Percentiles rank a stretch among this genome's conserved stretches.
phyloP scores from a whole-genome alignment of 371 early-diverging fungal genomes.

The Polyrhizophydium stewartii region DNA sequence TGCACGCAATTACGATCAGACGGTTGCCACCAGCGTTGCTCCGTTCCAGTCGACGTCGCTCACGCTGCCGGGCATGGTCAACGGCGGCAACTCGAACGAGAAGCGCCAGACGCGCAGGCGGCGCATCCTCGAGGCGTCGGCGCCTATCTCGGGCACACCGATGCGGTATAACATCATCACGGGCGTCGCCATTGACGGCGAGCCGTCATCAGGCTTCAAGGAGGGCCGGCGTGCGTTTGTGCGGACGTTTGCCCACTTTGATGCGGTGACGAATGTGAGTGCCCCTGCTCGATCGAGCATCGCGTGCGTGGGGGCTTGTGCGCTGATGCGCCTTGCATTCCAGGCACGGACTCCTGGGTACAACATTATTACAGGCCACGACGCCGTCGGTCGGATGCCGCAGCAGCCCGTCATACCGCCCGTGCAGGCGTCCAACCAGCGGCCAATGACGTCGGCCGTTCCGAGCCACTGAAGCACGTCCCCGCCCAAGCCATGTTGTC shows the following conservation, averaged over 20 bases:
- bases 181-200: conserved; percentile 5
- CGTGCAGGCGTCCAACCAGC: too few relatives aligned
- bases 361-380: conserved; percentile 1
- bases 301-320: too few relatives aligned
- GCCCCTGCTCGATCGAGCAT: not conserved
- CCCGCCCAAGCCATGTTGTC: too few relatives aligned
- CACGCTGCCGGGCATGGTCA: conserved; percentile 22
- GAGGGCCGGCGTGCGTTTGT: conserved; percentile 28
- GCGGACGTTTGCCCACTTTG: conserved; percentile 26
- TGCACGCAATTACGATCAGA: too few relatives aligned
- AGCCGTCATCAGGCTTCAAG: conserved; percentile 28
- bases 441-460: too few relatives aligned
- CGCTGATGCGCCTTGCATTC: not conserved
- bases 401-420: too few relatives aligned
- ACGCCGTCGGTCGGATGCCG: not conserved
- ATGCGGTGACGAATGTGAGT: conserved; percentile 28
- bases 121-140: not conserved
- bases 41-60: conserved; percentile 14
- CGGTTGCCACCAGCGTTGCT: too few relatives aligned
- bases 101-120: conserved; percentile 7
- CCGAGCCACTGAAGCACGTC: too few relatives aligned
- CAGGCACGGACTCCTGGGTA: conserved; percentile 1
- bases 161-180: conserved; percentile 26
- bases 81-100: not conserved
- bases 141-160: not conserved